Percentiles rank a stretch among this genome's conserved stretches.
phyloP scores from a whole-genome alignment of 805 yeast genomes.

The Starmera quercuum region DNA sequence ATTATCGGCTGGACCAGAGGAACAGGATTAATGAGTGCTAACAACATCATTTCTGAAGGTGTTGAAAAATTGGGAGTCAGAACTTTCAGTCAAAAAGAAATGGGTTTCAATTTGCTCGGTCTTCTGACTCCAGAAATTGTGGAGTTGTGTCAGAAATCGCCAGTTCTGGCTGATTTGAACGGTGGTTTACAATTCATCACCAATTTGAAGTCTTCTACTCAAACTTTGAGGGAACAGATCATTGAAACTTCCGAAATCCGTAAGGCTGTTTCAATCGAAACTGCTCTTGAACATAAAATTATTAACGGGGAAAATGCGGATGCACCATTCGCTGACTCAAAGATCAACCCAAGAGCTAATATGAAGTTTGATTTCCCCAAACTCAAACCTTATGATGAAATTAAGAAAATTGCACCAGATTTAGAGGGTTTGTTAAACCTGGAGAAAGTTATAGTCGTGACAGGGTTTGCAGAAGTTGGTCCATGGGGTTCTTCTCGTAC shows the following conservation, averaged over 20 bases:
- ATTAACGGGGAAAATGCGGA: constrained; percentile 87
- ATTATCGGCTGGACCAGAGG: constrained; percentile 99
- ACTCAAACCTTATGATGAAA: constrained; percentile 66
- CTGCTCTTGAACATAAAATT: constrained; percentile 74
- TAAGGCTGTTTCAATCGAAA: constrained; percentile 91
- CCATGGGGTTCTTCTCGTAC: constrained; percentile 99
- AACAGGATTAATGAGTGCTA: constrained; percentile 96
- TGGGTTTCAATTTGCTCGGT: constrained; percentile 98
- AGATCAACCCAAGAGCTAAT: constrained; percentile 90
- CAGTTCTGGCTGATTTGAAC: constrained; percentile 96
- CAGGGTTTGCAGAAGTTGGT: constrained; percentile 98
- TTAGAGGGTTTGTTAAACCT: constrained; percentile 88
- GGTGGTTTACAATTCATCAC: constrained; percentile 96
- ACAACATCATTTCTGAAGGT: constrained; percentile 96
- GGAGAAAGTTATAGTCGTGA: constrained; percentile 87
- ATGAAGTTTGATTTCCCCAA: constrained; percentile 90
- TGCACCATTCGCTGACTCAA: constrained; percentile 69
- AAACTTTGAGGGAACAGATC: constrained; percentile 63
- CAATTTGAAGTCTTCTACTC: constrained; percentile 83
- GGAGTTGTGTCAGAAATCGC: constrained; percentile 83
- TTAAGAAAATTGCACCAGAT: constrained; percentile 62
- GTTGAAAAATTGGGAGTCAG: constrained; percentile 93
- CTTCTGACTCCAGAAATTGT: constrained; percentile 81
- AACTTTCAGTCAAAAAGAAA: constrained; percentile 97
- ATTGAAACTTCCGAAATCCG: constrained; percentile 86